Evolutionary conservation across 2,329 filamentous ascomycete genomes (phyloP).

Genomic region (Fusarium burgessii): DNA sequence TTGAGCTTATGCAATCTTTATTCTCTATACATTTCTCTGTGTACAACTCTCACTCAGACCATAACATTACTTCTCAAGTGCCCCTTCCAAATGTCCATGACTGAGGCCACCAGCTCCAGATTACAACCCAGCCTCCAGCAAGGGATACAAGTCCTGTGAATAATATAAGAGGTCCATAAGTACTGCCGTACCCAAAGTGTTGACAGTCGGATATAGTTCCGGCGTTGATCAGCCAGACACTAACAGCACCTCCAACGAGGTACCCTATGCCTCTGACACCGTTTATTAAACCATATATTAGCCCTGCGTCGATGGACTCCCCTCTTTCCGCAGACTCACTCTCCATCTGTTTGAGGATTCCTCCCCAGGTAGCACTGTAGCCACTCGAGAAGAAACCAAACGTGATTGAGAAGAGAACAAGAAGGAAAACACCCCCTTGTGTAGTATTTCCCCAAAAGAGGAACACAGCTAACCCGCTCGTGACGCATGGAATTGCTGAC

Average conservation of each 20-base stretch:
- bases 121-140: neutral
- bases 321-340: neutral
- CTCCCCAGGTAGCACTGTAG: constrained; percentile 2
- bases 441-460: constrained; percentile 2
- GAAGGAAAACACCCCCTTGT: neutral
- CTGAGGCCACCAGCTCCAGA: constrained; percentile 3
- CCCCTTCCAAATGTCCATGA: neutral
- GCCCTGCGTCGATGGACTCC: neutral
- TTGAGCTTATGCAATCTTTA: fast-evolving
- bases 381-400: constrained; percentile 4
- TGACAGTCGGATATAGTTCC: neutral
- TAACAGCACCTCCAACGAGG: neutral
- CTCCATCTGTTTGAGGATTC: neutral
- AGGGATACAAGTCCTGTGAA: neutral
- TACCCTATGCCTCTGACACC: neutral
- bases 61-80: fast-evolving
- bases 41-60: fast-evolving
- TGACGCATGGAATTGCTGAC: neutral
- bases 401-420: neutral
- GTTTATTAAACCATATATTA: neutral
- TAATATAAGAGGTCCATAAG: neutral
- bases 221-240: neutral
- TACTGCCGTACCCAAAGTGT: neutral
- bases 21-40: neutral
- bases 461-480: neutral